Evolutionary conservation across 108 stramenopile species (phyloP), one percentile per base, ranked within the genome.

Genomic region (Licmophora abbreviata): DNA sequence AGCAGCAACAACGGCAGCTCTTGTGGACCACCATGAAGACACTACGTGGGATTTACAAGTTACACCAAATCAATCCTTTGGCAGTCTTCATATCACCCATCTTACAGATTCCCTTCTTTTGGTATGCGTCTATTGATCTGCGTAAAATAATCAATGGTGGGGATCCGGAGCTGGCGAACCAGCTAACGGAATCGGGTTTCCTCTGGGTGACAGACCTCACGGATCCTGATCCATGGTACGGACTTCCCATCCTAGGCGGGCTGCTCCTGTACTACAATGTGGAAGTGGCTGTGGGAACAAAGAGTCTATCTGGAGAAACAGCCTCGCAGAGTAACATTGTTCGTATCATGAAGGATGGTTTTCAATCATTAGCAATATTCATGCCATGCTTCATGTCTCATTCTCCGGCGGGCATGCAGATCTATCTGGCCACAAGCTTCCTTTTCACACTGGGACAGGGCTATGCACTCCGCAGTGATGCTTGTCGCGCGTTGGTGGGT

Each of bases 211-310:
- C 76, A 0, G 89, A 92, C 49, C 58, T 92, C 52, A 92, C 85
- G 10, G 89, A 92, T 56, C 85, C 89, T 9, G 89, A 92, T 74
- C 85, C 89, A 21, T 87, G 76, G 75, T 87, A 77, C 54, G 85
- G 73, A 9, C 64, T 92, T n/a, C 89, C 89, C 12, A 81, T 92
- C 11, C 37, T 64, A 8, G 74, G 74, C 3, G 89, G 89, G 9
- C 50, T 53, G 20, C 58, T 85, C 52, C 30, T 92, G 29, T 92
- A 92, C 52, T 48, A 70, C 29, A 84, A 92, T 44, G 83, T 92
- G 8, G 89, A 92, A 54, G 64, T 78, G 28, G 83, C 89, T 20
- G 55, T 92, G 31, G 89, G 89, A 4, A 74, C 62, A 44, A 60
- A 68, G 21, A 63, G 68, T 29, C 56, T 92, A 56, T 66, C 66